Percentiles rank a stretch among this genome's conserved stretches.
Conservation (phyloP, 106 monocot genomes). For the Dendrobium officinale region DNA sequence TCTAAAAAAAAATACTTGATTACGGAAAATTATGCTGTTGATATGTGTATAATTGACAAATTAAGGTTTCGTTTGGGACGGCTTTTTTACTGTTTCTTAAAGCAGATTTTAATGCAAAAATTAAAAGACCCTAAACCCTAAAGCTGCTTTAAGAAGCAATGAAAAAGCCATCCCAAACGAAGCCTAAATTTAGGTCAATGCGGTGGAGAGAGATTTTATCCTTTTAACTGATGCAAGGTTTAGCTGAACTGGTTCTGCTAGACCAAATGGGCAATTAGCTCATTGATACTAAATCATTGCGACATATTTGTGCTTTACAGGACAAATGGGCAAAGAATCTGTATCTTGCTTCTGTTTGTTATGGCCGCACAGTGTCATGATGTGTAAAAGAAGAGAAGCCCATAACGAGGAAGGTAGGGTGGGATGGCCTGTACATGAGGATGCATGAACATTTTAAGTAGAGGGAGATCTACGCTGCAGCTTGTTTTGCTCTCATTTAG, state of each 20-base stretch:
- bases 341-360: slow-evolving; percentile 39
- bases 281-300: not conserved
- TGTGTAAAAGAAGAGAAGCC: not conserved
- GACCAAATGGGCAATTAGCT: not conserved
- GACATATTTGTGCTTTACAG: slow-evolving; percentile 5
- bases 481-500: not conserved
- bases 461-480: not conserved
- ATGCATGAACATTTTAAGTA: not conserved
- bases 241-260: too few species aligned
- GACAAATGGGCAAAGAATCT: slow-evolving; percentile 68
- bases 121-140: too few species aligned
- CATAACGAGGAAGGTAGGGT: not conserved
- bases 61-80: too few species aligned
- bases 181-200: too few species aligned
- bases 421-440: not conserved
- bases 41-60: not conserved
- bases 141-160: too few species aligned
- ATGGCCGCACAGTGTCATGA: slow-evolving; percentile 45
- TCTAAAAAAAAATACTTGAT: not conserved
- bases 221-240: too few species aligned
- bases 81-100: too few species aligned
- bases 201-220: too few species aligned
- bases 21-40: not conserved
- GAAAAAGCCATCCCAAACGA: too few species aligned
- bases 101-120: too few species aligned